Percentiles rank a stretch among this genome's conserved stretches.
These are phyloP conservation scores for Curvularia verruculosa DNA, from an alignment of 2,329 filamentous ascomycete genomes.

Conservation along the genomic window DNA sequence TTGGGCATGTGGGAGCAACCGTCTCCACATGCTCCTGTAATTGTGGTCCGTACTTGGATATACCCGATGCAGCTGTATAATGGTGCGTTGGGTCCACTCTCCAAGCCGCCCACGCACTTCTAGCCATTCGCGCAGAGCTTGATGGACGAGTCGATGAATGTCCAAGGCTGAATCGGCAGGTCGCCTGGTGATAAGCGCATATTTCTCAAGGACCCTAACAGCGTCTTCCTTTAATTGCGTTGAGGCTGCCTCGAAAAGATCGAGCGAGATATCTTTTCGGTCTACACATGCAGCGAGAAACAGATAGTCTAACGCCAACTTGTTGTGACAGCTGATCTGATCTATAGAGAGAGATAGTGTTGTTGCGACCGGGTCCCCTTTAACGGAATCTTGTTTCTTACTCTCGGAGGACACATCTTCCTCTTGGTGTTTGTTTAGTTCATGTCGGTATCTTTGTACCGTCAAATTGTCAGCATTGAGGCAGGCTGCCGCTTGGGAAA, in stretches of 20 bases:
- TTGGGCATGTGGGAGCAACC: slow-evolving; percentile 23
- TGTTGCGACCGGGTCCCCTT: background rate
- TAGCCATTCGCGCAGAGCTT: slow-evolving; percentile 12
- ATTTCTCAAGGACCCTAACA: background rate
- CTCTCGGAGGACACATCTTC: slow-evolving; percentile 44
- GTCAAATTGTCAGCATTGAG: background rate
- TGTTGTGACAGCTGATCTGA: background rate
- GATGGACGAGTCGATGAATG: slow-evolving; percentile 12
- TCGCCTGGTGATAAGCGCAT: background rate
- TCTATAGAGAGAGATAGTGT: background rate
- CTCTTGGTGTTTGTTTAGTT: slow-evolving; percentile 23
- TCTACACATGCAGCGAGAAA: background rate
- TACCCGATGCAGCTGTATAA: slow-evolving; percentile 17
- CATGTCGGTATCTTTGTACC: slow-evolving; percentile 31
- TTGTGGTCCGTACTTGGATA: slow-evolving; percentile 23
- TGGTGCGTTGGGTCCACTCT: slow-evolving; percentile 16
- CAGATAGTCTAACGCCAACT: background rate
- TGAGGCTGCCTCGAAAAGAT: background rate
- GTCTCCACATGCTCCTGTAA: slow-evolving; percentile 30
- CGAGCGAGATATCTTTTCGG: background rate
- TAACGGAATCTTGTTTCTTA: background rate
- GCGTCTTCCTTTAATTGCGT: background rate
- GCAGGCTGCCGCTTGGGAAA: background rate
- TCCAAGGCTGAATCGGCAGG: background rate
- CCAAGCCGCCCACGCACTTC: slow-evolving; percentile 7